A percentile compares a stretch with the other conserved stretches of the same genome.
These are phyloP conservation scores for Phytopythium chamaehyphon DNA, from an alignment of 352 stramenopile genomes.

Conservation along the genomic window DNA sequence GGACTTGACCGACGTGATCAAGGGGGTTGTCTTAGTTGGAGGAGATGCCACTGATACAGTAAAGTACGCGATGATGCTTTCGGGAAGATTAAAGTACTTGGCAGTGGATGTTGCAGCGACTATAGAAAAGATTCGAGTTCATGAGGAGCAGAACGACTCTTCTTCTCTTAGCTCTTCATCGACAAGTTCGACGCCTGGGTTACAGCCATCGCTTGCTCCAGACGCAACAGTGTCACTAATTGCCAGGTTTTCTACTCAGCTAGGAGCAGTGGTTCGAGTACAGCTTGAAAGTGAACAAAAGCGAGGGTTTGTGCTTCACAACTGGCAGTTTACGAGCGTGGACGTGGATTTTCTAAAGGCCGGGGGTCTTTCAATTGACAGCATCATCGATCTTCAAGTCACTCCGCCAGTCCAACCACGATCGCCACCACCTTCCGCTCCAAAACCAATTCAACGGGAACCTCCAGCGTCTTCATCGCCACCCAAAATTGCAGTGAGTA, in stretches of 20 bases:
- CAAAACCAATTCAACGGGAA: not conserved
- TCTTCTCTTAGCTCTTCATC: not conserved
- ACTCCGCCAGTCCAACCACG: conserved; percentile 1
- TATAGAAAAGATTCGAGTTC: conserved; percentile 14
- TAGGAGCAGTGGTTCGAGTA: conserved; percentile 11
- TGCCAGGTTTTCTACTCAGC: conserved; percentile 11
- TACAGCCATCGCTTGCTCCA: too few species aligned
- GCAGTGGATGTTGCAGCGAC: conserved; percentile 32
- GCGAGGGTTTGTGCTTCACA: conserved; percentile 52
- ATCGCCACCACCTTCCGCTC: conserved; percentile 1
- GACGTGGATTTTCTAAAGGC: conserved; percentile 48
- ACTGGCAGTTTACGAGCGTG: conserved; percentile 39
- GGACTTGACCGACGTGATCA: conserved; percentile 50
- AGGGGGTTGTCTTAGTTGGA: conserved; percentile 45
- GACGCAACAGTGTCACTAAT: conserved; percentile 9
- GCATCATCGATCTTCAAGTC: conserved; percentile 49
- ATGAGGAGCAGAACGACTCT: conserved; percentile 12
- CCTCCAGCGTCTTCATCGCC: not conserved
- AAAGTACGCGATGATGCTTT: conserved; percentile 30
- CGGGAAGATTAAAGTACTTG: conserved; percentile 39
- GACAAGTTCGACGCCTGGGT: conserved; percentile 4
- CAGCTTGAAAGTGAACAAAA: conserved; percentile 14
- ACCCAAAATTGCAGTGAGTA: not conserved
- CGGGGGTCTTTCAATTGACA: conserved; percentile 43
- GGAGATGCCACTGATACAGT: conserved; percentile 29